Evolutionary conservation across 1,139 yeast genomes (phyloP), one percentile per base, ranked within the genome.

Genomic region (Kazachstania sp.): DNA sequence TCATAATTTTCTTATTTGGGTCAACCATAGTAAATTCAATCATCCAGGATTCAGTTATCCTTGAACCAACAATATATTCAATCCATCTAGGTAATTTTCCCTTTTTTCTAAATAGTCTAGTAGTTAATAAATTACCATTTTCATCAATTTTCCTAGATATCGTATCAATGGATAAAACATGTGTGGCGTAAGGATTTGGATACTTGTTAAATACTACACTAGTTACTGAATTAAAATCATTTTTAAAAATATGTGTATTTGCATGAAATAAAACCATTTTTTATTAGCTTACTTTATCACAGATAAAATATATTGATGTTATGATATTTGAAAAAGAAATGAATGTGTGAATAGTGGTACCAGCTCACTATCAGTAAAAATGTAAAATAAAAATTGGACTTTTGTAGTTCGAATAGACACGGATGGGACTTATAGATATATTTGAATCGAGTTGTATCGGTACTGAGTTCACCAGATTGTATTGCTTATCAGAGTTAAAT

Each of bases 131-230:
- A 46, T 80, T 71, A 19, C 95, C 95, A 15, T 77, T 67, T 0
- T 64, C 61, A 54, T 84, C 90, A 1, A 59, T 37, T 13, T 54
- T 49, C 43, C 65, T 49, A 5, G 58, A 51, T 26, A 64, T 36
- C 2, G 95, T 86, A 63, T 92, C 98, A 37, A 81, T 81, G 13
- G 95, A 83, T 42, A 83, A 71, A 13, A 92, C 97, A 68, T 92
- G 97, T n/a, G 79, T 70, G 37, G 97, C 83, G 61, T 75, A 88
- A 3, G 98, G 98, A 60, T 87, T 87, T 2, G 96, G 96, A 61
- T 86, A 87, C 57, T 94, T 71, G 67, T 86, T 86, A 65, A 86
- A 81, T 63, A 83, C 83, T 1, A 95, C 95, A 45, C 82, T 71
- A 4, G 90, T 74, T 20, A 85, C 87, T 1, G 92, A 83, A 45